phyloP scores from a whole-genome alignment of 1,139 yeast genomes.

The Fermentozyma sake region DNA sequence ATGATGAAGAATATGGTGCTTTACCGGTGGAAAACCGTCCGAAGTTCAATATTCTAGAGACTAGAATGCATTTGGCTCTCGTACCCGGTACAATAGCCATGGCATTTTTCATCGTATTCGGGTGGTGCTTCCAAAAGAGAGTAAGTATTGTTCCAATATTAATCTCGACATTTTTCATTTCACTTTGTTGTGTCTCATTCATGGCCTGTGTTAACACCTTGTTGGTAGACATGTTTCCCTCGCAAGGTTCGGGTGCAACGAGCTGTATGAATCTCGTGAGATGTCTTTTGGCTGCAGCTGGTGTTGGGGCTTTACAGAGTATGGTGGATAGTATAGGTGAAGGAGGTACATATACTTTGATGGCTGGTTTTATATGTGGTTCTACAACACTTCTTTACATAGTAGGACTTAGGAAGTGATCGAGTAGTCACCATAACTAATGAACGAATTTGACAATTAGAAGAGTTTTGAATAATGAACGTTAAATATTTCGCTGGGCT shows the following conservation, averaged over 20 bases:
- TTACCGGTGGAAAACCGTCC: constrained; percentile 29
- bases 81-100: constrained; percentile 27
- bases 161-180: constrained; percentile 49
- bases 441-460: too few species aligned
- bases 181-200: constrained; percentile 35
- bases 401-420: too few species aligned
- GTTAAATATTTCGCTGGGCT: too few species aligned
- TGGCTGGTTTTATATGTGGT: constrained; percentile 20
- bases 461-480: too few species aligned
- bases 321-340: constrained; percentile 17
- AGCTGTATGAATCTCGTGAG: constrained; percentile 27
- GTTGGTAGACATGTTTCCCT: constrained; percentile 28
- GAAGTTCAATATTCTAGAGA: constrained; percentile 21
- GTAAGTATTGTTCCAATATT: constrained; percentile 53
- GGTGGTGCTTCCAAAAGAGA: constrained; percentile 60
- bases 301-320: constrained; percentile 18
- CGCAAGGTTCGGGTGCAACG: constrained; percentile 26
- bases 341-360: constrained; percentile 20
- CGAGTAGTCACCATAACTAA: too few species aligned
- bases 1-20: constrained; percentile 42
- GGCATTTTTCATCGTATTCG: constrained; percentile 48
- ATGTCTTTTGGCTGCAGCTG: constrained; percentile 19
- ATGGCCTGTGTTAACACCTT: constrained; percentile 24
- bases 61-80: constrained; percentile 23
- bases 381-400: too few species aligned